phyloP scores from a whole-genome alignment of 495 filamentous ascomycete genomes.

The Staphylotrichum tortipilum region DNA sequence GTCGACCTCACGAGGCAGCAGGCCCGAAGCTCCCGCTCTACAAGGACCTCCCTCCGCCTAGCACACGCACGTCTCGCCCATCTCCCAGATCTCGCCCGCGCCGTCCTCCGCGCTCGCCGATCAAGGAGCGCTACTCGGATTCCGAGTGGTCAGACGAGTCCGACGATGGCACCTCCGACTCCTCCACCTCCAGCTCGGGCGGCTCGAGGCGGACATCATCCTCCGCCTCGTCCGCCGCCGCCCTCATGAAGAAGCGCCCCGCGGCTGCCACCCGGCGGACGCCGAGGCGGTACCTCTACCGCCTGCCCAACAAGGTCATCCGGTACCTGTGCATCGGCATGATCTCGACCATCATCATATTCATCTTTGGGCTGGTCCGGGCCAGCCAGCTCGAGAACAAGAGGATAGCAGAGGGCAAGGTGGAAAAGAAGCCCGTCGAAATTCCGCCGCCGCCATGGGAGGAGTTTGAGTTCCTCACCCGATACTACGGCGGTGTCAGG shows the following conservation, averaged over 20 bases:
- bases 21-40: slow-evolving; percentile 36
- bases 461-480: slow-evolving; percentile 65
- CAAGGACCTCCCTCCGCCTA: slow-evolving; percentile 24
- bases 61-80: background rate
- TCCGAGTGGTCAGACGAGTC: slow-evolving; percentile 33
- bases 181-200: slow-evolving; percentile 30
- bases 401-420: slow-evolving; percentile 48
- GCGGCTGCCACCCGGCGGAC: slow-evolving; percentile 28
- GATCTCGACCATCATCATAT: slow-evolving; percentile 57
- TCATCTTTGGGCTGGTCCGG: slow-evolving; percentile 61
- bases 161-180: slow-evolving; percentile 36
- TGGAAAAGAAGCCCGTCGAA: slow-evolving; percentile 38
- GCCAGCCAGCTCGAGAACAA: slow-evolving; percentile 58
- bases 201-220: slow-evolving; percentile 43
- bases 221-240: slow-evolving; percentile 41
- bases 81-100: too few relatives aligned
- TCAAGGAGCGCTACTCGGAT: slow-evolving; percentile 38
- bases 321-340: slow-evolving; percentile 65
- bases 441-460: slow-evolving; percentile 69
- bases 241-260: slow-evolving; percentile 44
- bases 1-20: slow-evolving; percentile 28
- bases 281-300: slow-evolving; percentile 44
- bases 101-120: slow-evolving; percentile 17
- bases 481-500: slow-evolving; percentile 78
- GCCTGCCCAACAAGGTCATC: slow-evolving; percentile 54